Evolutionary conservation across 352 stramenopile genomes (phyloP), one percentile per base, ranked within the genome.

Genomic region (Phytophthora vignae): DNA sequence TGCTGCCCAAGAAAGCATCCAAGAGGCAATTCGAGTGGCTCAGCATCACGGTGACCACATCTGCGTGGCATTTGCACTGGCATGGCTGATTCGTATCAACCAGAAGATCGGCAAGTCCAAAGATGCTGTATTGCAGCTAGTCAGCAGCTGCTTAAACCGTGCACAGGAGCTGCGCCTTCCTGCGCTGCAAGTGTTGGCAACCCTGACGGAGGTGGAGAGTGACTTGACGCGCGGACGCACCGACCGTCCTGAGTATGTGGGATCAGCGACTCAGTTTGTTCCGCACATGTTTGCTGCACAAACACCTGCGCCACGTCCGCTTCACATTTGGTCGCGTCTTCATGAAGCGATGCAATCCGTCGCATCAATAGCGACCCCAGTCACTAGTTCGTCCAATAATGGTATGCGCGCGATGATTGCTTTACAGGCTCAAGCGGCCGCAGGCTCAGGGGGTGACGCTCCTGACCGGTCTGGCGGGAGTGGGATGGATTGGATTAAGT

Each of bases 31-130:
- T 48, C 85, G 92, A 17, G 91, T 98, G 17, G 93, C 93, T 7
- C 95, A 99, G 63, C 92, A 98, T 65, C 88, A 97, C 52, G 90
- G 92, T 27, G 95, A 98, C 77, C 85, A 95, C 58, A 81, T 97
- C 2, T 98, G 94, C 64, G 94, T 98, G 17, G 92, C 90, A 3
- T 98, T 98, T 77, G 91, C 95, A 38, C 79, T 98, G 3, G 89
- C 85, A 22, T 98, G 94, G 93, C 82, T 96, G 42, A 81, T 94
- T 58, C 79, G 83, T 2, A 77, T 93, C n/a, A 82, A 90, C 36
- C 78, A 85, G 56, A 79, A 83, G 31, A 74, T 82, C 3, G 88
- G 94, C 0, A 87, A 84, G 33, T 71, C 86, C 21, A 87, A 88
- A 54, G 76, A 79, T 17, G 66, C 79, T 58, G 81, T 92, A 3